Conservation (phyloP, 768 basidiomycete species). For the Clathrus columnatus region DNA sequence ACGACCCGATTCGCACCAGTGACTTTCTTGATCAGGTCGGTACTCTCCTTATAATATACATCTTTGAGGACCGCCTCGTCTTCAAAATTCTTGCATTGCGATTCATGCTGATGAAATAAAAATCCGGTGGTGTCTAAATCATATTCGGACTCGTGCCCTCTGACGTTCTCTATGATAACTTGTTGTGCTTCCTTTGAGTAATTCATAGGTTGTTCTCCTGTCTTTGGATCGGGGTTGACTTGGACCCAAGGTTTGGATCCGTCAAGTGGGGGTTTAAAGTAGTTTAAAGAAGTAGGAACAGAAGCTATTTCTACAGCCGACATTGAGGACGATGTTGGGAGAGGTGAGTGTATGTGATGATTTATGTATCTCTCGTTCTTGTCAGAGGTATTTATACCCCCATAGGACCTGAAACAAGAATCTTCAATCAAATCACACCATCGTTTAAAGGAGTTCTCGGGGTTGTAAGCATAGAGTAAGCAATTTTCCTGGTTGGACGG, state of each 20-base stretch:
- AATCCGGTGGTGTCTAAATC: conserved; percentile 34
- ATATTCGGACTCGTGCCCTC: conserved; percentile 25
- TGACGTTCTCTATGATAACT: conserved; percentile 24
- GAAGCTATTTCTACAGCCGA: neutral
- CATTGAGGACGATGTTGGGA: neutral
- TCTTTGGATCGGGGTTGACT: conserved; percentile 27
- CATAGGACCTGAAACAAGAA: too few relatives aligned
- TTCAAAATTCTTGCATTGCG: conserved; percentile 19
- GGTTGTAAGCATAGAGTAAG: too few relatives aligned
- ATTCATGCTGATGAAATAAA: conserved; percentile 26
- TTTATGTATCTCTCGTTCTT: too few relatives aligned
- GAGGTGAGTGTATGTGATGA: too few relatives aligned
- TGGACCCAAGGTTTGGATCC: conserved; percentile 33
- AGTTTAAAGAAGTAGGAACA: conserved; percentile 19
- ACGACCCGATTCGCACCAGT: conserved; percentile 32
- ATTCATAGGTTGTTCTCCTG: conserved; percentile 32
- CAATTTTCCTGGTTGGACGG: too few relatives aligned
- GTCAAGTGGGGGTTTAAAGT: conserved; percentile 29
- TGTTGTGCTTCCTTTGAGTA: conserved; percentile 16
- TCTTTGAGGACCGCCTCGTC: conserved; percentile 27
- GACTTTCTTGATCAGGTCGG: conserved; percentile 29
- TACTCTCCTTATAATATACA: conserved; percentile 33
- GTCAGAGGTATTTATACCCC: too few relatives aligned
- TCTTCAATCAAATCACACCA: too few relatives aligned
- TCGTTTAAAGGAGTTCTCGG: too few relatives aligned